Base-by-base conservation (phyloP, 2,329 filamentous ascomycete genomes). In the Rugonectria rugulosa region DNA sequence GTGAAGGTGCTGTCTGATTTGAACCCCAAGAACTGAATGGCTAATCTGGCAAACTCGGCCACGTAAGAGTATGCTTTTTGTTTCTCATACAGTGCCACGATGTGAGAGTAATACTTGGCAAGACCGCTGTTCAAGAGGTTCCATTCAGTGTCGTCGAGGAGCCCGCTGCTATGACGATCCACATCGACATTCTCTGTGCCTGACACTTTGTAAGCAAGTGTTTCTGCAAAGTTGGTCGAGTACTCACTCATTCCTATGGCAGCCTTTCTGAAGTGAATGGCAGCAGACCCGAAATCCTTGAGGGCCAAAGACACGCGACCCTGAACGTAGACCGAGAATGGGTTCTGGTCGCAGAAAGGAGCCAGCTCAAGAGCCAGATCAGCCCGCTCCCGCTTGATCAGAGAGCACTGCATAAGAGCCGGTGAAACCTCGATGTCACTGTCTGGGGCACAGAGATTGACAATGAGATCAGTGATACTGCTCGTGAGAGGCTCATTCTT, bases 31-130 rank as follows among this genome's bases (percentile, higher is more conserved):
- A 90, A 89, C 66, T 91, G 87, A 36, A 96, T 78, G 6, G 90
- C 88, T 20, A 93, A 78, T 32, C 86, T 84, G 32, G 91, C 88
- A 77, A 97, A 97, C 62, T 96, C 91, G 6, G 92, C 84, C 34
- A 96, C 91, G 67, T 89, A 90, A 2, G 90, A 89, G 72, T 90
- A 91, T 1, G 88, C 87, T 63, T 88, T 89, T 37, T 86, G 83
- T 64, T 84, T 85, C 70, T 97, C 93, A 68, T 90, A 98, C 2
- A 99, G 81, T 17, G 86, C 82, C 11, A 93, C 84, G 45, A 98
- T 84, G 71, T 99, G 95, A 36, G 88, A 86, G 72, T 96, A 96
- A 75, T 97, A 99, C 60, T 85, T 87, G 5, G 91, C 84, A 34
- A 93, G 81, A 2, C 94, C 95, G 52, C 85, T 85, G 68, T 92